These are phyloP conservation scores for Achaetomium macrosporum DNA, from an alignment of 2,329 filamentous ascomycete species.

Conservation along the genomic window DNA sequence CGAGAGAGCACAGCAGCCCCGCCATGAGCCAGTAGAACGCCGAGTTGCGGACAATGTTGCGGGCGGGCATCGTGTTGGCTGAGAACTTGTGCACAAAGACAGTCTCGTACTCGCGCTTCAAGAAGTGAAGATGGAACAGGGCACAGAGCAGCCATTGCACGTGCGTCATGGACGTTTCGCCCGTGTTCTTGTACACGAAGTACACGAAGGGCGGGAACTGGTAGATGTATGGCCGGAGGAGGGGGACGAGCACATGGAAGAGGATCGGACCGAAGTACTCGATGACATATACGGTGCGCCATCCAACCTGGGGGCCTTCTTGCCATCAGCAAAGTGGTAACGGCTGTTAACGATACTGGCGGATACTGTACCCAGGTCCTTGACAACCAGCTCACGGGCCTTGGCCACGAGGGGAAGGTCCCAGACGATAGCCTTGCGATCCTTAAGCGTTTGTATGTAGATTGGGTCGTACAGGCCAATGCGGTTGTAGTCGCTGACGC, in stretches of 20 bases:
- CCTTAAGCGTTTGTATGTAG: conserved; percentile 58
- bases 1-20: conserved; percentile 75
- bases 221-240: conserved; percentile 68
- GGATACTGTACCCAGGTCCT: conserved; percentile 71
- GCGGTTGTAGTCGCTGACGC: conserved; percentile 53
- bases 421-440: conserved; percentile 49
- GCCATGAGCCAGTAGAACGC: conserved; percentile 88
- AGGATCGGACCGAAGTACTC: conserved; percentile 91
- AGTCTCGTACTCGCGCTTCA: conserved; percentile 94
- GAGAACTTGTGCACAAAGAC: conserved; percentile 94
- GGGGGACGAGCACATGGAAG: conserved; percentile 72
- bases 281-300: conserved; percentile 90
- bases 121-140: conserved; percentile 76
- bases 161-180: conserved; percentile 49
- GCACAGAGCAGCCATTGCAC: conserved; percentile 68
- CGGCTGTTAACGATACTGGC: neutral
- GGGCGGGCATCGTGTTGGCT: conserved; percentile 83
- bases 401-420: conserved; percentile 44
- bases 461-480: conserved; percentile 56
- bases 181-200: conserved; percentile 39
- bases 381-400: conserved; percentile 66
- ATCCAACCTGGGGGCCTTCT: conserved; percentile 78
- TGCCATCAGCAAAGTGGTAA: neutral
- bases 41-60: conserved; percentile 92
- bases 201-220: conserved; percentile 40